Evolutionary conservation across 495 filamentous ascomycete species (phyloP), one percentile per base, ranked within the genome.

Genomic region (Penicillium odoratum): DNA sequence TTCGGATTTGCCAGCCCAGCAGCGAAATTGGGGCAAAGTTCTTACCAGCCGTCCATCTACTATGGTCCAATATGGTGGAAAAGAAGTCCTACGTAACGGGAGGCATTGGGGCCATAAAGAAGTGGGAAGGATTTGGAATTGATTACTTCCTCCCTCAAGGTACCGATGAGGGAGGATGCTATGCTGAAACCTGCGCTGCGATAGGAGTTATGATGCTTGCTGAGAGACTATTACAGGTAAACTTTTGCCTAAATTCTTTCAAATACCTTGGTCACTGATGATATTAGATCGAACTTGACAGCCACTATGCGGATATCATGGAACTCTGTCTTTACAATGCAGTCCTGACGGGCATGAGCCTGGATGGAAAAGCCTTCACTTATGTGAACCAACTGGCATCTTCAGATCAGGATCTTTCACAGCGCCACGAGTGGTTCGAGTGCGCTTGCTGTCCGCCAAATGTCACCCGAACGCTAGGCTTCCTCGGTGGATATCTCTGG

Each of bases 181-280:
- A 85, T 63, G 76, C 83, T 13, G 84, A 86, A 65, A 86, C 83
- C 5, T 87, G 83, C 57, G 83, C 83, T 3, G 76, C 75, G 1
- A 83, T 86, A 59, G 83, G 79, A n/a, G 70, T 85, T 30, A 85
- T 86, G 65, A 82, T 86, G 77, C 65, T 84, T 6, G 80, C 81
- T 9, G 79, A 85, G 57, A 69, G 83, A 5, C 52, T 84, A 13
- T 63, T 86, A 3, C 73, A 81, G 58, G 75, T 75, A 52, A 21
- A 1, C 42, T 18, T 34, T 18, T 11, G 31, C 33, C 9, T 36
- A 4, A 9, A 2, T 11, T 8, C 9, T 36, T 36, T 13, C 33
- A 11, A 9, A 8, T 36, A 11, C 5, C 4, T 5, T n/a, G 36
- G 28, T 18, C 6, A 31, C 47, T 64, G 6, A 62, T 53, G 21